Percentiles rank a stretch among this genome's conserved stretches.
phyloP scores from a whole-genome alignment of 768 basidiomycete genomes.

The Pleurotus giganteus region DNA sequence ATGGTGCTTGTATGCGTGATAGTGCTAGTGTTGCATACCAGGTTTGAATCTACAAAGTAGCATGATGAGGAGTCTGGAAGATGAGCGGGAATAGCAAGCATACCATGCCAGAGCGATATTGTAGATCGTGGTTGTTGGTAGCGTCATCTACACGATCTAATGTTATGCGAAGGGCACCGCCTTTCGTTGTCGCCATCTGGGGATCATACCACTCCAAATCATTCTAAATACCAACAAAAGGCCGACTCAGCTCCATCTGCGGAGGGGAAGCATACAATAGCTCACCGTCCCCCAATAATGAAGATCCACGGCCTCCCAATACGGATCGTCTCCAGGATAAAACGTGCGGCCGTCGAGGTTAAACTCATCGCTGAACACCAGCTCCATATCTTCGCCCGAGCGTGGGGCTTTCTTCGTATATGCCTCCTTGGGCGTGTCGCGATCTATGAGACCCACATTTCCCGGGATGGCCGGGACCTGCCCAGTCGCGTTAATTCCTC shows the following conservation, averaged over 20 bases:
- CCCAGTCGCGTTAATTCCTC: constrained; percentile 72
- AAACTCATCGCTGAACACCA: constrained; percentile 86
- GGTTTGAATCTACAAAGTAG: constrained; percentile 29
- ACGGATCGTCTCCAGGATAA: constrained; percentile 68
- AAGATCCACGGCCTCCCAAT: constrained; percentile 57
- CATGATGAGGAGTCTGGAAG: background rate
- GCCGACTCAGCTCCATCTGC: background rate
- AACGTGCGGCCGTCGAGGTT: constrained; percentile 69
- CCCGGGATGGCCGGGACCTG: constrained; percentile 62
- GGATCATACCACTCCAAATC: constrained; percentile 85
- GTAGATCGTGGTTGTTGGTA: constrained; percentile 60
- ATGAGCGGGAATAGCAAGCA: constrained; percentile 18
- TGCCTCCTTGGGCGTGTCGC: constrained; percentile 65
- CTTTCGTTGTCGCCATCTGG: constrained; percentile 58
- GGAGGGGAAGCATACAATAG: constrained; percentile 17
- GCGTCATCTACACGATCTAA: constrained; percentile 49
- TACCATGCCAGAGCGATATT: constrained; percentile 57
- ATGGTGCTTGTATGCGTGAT: background rate
- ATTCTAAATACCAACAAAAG: constrained; percentile 27
- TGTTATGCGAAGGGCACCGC: constrained; percentile 71
- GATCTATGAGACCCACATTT: constrained; percentile 70
- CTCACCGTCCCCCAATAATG: constrained; percentile 66
- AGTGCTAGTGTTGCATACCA: constrained; percentile 20
- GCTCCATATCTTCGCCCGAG: constrained; percentile 40
- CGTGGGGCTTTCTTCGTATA: constrained; percentile 51